phyloP scores from a whole-genome alignment of 768 basidiomycete genomes.

The Hygrocybe punicea region DNA sequence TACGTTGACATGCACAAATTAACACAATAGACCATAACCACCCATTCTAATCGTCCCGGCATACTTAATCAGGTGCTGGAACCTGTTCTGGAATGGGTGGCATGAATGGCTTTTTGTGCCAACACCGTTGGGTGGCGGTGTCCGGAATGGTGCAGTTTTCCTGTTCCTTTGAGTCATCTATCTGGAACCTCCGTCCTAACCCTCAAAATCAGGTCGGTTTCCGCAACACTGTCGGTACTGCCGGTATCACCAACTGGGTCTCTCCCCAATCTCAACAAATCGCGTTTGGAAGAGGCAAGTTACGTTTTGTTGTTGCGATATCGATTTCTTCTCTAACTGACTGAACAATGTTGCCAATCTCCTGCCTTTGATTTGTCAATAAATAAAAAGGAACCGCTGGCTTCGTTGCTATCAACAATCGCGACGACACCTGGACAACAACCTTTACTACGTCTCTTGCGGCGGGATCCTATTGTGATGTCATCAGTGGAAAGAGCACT shows the following conservation, averaged over 20 bases:
- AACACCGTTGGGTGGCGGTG: slow-evolving; percentile 58
- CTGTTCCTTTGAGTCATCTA: too few relatives aligned
- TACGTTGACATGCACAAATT: too few relatives aligned
- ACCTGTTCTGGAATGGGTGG: slow-evolving; percentile 51
- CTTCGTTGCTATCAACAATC: slow-evolving; percentile 68
- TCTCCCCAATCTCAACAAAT: slow-evolving; percentile 57
- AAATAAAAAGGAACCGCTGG: slow-evolving; percentile 45
- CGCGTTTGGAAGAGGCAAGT: slow-evolving; percentile 59
- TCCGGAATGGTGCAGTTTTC: slow-evolving; percentile 47
- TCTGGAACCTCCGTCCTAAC: too few relatives aligned
- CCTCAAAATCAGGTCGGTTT: slow-evolving; percentile 36
- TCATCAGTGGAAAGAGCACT: slow-evolving; percentile 47
- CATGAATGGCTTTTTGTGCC: slow-evolving; percentile 61
- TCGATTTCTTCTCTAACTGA: too few relatives aligned
- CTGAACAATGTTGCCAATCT: too few relatives aligned
- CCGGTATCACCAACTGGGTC: slow-evolving; percentile 54
- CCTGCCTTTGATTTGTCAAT: too few relatives aligned
- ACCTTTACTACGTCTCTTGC: slow-evolving; percentile 59
- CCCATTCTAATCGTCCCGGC: too few relatives aligned
- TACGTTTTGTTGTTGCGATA: background rate
- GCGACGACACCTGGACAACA: slow-evolving; percentile 50
- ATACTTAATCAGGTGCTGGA: slow-evolving; percentile 51
- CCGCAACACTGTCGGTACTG: slow-evolving; percentile 53
- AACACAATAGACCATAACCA: too few relatives aligned
- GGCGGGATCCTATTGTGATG: slow-evolving; percentile 61